Percentiles rank a stretch among this genome's conserved stretches.
These are phyloP conservation scores for Cercospora zeina DNA, from an alignment of 2,329 filamentous ascomycete species.

Conservation along the genomic window DNA sequence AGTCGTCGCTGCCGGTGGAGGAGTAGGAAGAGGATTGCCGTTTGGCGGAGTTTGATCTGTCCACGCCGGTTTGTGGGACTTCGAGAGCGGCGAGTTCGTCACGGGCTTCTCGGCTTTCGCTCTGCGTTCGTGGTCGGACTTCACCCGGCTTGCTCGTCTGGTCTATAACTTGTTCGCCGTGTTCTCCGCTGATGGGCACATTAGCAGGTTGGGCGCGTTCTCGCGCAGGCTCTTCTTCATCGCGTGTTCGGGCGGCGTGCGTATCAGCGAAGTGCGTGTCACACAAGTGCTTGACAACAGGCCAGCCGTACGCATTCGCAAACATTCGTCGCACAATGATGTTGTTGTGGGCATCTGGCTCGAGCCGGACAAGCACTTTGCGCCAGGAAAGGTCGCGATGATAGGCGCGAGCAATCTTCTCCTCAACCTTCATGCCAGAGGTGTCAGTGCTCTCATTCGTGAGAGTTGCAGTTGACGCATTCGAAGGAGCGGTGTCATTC, in stretches of 20 bases:
- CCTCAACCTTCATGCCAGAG: slow-evolving; percentile 83
- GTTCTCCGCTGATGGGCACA: slow-evolving; percentile 55
- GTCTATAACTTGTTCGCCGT: slow-evolving; percentile 41
- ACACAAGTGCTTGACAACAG: slow-evolving; percentile 89
- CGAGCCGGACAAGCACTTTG: slow-evolving; percentile 91
- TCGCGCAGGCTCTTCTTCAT: slow-evolving; percentile 64
- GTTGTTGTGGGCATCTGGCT: slow-evolving; percentile 98
- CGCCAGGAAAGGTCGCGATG: slow-evolving; percentile 91
- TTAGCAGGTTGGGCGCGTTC: slow-evolving; percentile 66
- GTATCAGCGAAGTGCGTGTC: slow-evolving; percentile 90
- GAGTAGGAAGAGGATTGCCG: slow-evolving; percentile 20
- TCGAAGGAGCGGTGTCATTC: slow-evolving; percentile 19
- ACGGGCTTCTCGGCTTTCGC: slow-evolving; percentile 52
- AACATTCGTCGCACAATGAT: slow-evolving; percentile 97
- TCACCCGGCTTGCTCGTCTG: slow-evolving; percentile 40
- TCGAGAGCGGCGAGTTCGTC: slow-evolving; percentile 45
- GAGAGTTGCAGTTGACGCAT: slow-evolving; percentile 11
- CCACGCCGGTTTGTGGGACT: slow-evolving; percentile 37
- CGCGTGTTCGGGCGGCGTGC: slow-evolving; percentile 62
- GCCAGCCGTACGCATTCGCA: slow-evolving; percentile 96
- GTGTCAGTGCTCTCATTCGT: slow-evolving; percentile 46
- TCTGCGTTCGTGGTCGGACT: slow-evolving; percentile 47
- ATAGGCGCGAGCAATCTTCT: slow-evolving; percentile 96
- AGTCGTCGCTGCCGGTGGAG: slow-evolving; percentile 21
- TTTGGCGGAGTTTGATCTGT: slow-evolving; percentile 31